Evolutionary conservation across 2,329 filamentous ascomycete species (phyloP).

Genomic region (Diaporthe amygdali): DNA sequence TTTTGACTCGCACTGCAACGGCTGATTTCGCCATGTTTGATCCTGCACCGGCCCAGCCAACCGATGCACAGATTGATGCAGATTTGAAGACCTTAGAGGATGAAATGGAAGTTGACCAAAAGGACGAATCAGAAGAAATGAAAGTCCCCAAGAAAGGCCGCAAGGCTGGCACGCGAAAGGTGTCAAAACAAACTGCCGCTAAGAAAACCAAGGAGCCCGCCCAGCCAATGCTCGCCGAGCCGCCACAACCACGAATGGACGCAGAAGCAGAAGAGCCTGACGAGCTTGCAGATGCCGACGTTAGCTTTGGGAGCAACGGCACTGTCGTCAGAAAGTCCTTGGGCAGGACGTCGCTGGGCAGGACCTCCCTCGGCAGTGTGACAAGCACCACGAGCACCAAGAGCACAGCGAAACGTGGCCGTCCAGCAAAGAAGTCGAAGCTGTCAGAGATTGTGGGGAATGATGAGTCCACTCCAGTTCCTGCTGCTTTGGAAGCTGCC

Average conservation of each 20-base stretch:
- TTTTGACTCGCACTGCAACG: constrained; percentile 32
- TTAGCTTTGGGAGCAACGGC: constrained; percentile 47
- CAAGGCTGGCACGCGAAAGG: constrained; percentile 56
- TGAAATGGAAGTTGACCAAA: constrained; percentile 50
- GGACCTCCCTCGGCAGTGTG: constrained; percentile 1
- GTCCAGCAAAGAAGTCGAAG: constrained; percentile 17
- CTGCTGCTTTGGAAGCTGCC: background rate
- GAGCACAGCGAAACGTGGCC: constrained; percentile 21
- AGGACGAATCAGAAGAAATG: constrained; percentile 41
- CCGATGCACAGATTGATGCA: constrained; percentile 56
- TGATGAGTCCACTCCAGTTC: background rate
- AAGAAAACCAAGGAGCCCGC: constrained; percentile 48
- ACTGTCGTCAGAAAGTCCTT: constrained; percentile 45
- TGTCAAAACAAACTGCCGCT: constrained; percentile 49
- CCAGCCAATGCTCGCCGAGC: background rate
- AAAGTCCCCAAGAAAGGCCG: constrained; percentile 59
- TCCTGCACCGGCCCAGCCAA: constrained; percentile 46
- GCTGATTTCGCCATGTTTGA: constrained; percentile 59
- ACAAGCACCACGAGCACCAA: constrained; percentile 10
- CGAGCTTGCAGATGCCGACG: constrained; percentile 40
- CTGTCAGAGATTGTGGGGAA: background rate
- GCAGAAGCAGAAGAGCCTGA: constrained; percentile 33
- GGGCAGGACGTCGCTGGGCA: constrained; percentile 4
- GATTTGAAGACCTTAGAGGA: constrained; percentile 55
- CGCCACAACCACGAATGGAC: constrained; percentile 29